phyloP scores from a whole-genome alignment of 1,284 basidiomycete genomes.

The Volvariella volvacea region DNA sequence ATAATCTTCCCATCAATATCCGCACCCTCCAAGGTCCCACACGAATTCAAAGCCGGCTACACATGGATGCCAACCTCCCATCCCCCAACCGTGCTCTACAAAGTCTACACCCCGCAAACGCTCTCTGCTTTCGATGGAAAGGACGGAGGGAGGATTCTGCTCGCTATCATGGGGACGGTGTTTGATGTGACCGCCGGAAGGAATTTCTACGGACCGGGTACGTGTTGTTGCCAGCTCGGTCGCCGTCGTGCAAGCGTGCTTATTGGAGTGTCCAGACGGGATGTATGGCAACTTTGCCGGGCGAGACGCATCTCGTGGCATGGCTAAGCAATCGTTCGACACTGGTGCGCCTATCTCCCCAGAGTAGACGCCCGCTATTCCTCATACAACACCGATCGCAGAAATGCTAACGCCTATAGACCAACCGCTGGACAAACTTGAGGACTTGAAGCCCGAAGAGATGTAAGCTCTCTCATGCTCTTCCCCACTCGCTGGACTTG shows the following conservation, averaged over 20 bases:
- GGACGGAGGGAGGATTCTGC: slow-evolving; percentile 67
- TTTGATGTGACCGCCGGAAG: slow-evolving; percentile 88
- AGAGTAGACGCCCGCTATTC: not conserved
- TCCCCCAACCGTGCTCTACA: slow-evolving; percentile 69
- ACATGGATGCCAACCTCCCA: slow-evolving; percentile 83
- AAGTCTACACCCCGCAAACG: slow-evolving; percentile 72
- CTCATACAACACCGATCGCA: slow-evolving; percentile 20
- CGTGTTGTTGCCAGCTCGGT: slow-evolving; percentile 20
- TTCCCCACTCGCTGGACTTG: not conserved
- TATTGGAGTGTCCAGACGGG: slow-evolving; percentile 48
- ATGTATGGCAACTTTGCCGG: slow-evolving; percentile 98
- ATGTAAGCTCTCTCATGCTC: slow-evolving; percentile 52
- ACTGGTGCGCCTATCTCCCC: slow-evolving; percentile 64
- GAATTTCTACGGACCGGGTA: slow-evolving; percentile 91
- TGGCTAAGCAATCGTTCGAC: slow-evolving; percentile 97
- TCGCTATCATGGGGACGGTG: slow-evolving; percentile 84
- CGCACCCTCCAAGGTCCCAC: slow-evolving; percentile 42
- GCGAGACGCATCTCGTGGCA: slow-evolving; percentile 87
- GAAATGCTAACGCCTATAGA: slow-evolving; percentile 89
- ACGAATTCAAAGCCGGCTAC: slow-evolving; percentile 74
- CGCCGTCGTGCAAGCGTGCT: not conserved
- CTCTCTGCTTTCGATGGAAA: slow-evolving; percentile 64
- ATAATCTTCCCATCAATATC: slow-evolving; percentile 64
- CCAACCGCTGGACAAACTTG: slow-evolving; percentile 78
- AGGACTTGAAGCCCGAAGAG: slow-evolving; percentile 74